Percentiles rank a stretch among this genome's conserved stretches.
These are phyloP conservation scores for Orbilia javanica DNA, from an alignment of 2,329 filamentous ascomycete genomes.

Conservation along the genomic window DNA sequence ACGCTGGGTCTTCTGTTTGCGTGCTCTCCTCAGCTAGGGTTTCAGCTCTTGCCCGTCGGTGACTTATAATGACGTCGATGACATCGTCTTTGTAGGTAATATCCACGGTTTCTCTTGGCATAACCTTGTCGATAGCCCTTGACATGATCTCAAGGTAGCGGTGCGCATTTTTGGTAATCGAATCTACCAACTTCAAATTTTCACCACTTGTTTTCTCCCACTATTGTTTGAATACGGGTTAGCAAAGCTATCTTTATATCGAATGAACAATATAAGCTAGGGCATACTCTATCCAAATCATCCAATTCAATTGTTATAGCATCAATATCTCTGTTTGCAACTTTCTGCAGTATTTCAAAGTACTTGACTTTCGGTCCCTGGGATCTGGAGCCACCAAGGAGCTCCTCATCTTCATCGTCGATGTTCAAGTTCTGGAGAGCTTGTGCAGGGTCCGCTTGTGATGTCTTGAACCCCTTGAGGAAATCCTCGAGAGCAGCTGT, in stretches of 20 bases:
- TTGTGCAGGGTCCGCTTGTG: slow-evolving; percentile 77
- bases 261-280: neutral
- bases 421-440: slow-evolving; percentile 87
- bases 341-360: slow-evolving; percentile 84
- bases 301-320: slow-evolving; percentile 90
- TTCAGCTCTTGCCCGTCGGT: slow-evolving; percentile 87
- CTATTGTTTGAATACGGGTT: slow-evolving; percentile 66
- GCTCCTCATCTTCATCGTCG: slow-evolving; percentile 86
- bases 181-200: slow-evolving; percentile 80
- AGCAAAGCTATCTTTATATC: slow-evolving; percentile 25
- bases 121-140: slow-evolving; percentile 84
- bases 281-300: slow-evolving; percentile 79
- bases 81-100: slow-evolving; percentile 97
- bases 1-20: slow-evolving; percentile 76
- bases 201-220: slow-evolving; percentile 77
- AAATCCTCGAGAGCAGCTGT: slow-evolving; percentile 88
- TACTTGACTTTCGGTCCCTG: slow-evolving; percentile 81
- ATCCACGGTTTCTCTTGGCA: slow-evolving; percentile 83
- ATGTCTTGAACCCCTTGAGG: slow-evolving; percentile 87
- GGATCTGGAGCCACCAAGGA: slow-evolving; percentile 75
- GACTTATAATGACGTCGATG: slow-evolving; percentile 94
- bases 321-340: slow-evolving; percentile 81
- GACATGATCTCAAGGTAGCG: slow-evolving; percentile 96
- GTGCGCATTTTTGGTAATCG: slow-evolving; percentile 89
- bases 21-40: slow-evolving; percentile 72